These are phyloP conservation scores for Cupressus sempervirens DNA, from an alignment of 75 land plant species.

Conservation along the genomic window DNA sequence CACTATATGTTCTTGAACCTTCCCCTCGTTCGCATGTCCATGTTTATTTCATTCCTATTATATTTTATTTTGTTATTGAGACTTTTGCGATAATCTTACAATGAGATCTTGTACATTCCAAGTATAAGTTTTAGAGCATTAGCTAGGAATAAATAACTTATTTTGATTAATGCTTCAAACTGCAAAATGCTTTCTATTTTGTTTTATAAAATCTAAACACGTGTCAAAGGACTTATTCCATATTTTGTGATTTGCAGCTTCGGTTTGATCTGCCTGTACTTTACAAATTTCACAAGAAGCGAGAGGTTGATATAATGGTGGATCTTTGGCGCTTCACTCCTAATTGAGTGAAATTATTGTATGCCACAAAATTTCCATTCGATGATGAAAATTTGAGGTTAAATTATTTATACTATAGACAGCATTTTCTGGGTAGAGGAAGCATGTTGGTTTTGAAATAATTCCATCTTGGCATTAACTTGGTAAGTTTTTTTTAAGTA, in stretches of 20 bases:
- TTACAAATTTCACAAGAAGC: slow-evolving; percentile 97
- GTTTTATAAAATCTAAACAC: background rate
- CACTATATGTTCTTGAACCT: background rate
- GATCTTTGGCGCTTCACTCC: slow-evolving; percentile 97
- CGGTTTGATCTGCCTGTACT: slow-evolving; percentile 77
- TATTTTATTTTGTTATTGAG: background rate
- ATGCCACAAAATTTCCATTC: background rate
- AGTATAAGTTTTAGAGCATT: background rate
- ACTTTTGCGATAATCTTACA: background rate
- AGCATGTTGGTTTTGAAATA: background rate
- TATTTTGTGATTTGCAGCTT: slow-evolving; percentile 45
- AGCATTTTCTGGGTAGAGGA: background rate
- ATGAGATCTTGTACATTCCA: background rate
- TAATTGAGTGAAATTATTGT: slow-evolving; percentile 5
- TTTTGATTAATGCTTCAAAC: background rate
- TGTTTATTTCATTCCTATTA: background rate
- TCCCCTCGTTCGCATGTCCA: background rate
- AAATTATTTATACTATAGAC: background rate
- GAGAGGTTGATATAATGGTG: slow-evolving; percentile 90
- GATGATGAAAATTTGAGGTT: background rate
- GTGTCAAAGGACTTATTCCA: background rate
- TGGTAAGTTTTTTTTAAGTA: background rate
- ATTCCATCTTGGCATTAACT: background rate
- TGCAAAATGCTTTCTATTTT: background rate
- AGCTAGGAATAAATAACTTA: background rate